Evolutionary conservation across 2,329 filamentous ascomycete species (phyloP), one percentile per base, ranked within the genome.

Genomic region (Trichoderma cornu-damae): DNA sequence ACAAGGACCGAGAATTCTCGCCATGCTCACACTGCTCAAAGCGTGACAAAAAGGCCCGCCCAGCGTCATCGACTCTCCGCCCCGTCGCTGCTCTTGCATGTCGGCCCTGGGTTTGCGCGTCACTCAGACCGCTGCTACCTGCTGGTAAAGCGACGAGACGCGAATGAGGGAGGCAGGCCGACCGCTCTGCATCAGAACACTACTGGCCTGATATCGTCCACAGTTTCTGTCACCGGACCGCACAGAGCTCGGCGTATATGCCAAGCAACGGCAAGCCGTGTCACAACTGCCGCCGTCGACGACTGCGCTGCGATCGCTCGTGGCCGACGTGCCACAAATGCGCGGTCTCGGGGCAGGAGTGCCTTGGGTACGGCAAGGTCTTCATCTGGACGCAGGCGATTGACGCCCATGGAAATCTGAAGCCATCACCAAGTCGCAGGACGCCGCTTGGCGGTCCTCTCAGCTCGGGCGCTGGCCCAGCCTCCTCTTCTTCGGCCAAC

Each of bases 231-330:
- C 43, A 40, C 20, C 46, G 28, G 32, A 32, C 20, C 62, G 58
- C 62, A 58, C 64, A 65, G 62, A 64, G 59, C 59, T 59, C 61
- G 66, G 67, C 47, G 26, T 67, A 67, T 64, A 69, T 69, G 67
- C 67, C 67, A 59, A 57, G 58, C 58, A 59, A 59, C 54, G 47
- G 58, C 58, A 59, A 59, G 16, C 49, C 58, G 47, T 59, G 58
- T 57, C 58, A 60, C 58, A 58, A 60, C 55, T 58, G 55, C 48
- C 58, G 58, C 47, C 58, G 58, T 44, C 58, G 54, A 60, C 58
- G 83, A 62, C 77, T 82, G 67, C 80, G 82, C 65, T 86, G 83
- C 69, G 83, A 86, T 69, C 76, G 79, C 59, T 84, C 82, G 32
- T 71, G 79, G 49, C 83, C 83, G 24, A 74, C 70, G 58, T 86